Evolutionary conservation across 495 filamentous ascomycete species (phyloP), one percentile per base, ranked within the genome.

Genomic region (Thermothielavioides terrestris): DNA sequence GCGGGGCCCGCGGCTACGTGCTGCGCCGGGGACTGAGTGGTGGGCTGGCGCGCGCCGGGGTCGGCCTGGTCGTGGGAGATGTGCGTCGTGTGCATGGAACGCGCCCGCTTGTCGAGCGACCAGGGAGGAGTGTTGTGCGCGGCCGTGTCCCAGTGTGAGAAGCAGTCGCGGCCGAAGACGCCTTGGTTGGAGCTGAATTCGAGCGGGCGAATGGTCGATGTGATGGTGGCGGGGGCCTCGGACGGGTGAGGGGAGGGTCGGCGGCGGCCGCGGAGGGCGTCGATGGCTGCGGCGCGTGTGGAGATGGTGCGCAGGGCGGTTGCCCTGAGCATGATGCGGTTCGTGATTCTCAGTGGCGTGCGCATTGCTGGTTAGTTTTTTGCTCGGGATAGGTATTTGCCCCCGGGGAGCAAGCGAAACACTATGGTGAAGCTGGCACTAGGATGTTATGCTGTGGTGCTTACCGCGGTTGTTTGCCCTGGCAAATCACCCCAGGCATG

Each of bases 61-160:
- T 26, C 20, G 12, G 32, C 21, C 21, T 54, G 52, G 11, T 45
- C 52, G 45, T 49, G 45, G 38, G 49, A 54, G 45, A 54, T 54
- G 9, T 49, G 45, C 7, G 52, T 54, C 23, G 22, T 36, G 52
- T 49, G 40, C 26, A 39, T 37, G 18, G 51, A 42, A 7, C 51
- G 37, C 2, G 37, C 11, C 18, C 44, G 44, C 14, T 53, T 37
- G 42, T 53, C 44, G 22, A 35, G 15, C 9, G 30, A 6, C 12
- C 31, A 43, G 23, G 36, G 42, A 4, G 22, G 8, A n/a, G 28
- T 32, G 22, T 4, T 35, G 44, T 42, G 31, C 1, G 25, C 35
- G 1, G 52, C 11, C n/a, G 32, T 23, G 17, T 42, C 15, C 34
- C 25, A 23, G 26, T 40, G 46, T 1, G 46, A 31, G 28, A 4